Evolutionary conservation across 352 stramenopile species (phyloP).

Genomic region (Globisporangium barbulae): DNA sequence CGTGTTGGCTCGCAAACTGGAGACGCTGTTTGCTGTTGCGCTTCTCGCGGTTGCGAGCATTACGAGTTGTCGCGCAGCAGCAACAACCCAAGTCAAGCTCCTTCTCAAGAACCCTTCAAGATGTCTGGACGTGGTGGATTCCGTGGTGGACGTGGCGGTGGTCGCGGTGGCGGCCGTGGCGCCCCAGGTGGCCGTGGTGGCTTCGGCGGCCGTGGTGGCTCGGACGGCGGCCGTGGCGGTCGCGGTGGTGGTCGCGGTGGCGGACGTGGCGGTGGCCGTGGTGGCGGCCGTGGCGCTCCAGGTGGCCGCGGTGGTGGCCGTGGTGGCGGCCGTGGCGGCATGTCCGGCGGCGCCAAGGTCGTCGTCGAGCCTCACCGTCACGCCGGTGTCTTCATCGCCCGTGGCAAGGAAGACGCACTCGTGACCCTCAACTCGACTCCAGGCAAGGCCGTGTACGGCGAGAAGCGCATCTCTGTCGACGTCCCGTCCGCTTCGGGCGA

Average conservation of each 20-base stretch:
- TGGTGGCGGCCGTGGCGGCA: constrained; percentile 75
- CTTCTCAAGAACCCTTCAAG: constrained; percentile 4
- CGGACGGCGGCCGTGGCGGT: constrained; percentile 46
- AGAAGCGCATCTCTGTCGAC: constrained; percentile 99
- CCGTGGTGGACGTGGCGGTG: constrained; percentile 45
- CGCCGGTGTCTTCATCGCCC: constrained; percentile 98
- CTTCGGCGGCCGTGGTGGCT: constrained; percentile 47
- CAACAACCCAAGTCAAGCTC: constrained; percentile 16
- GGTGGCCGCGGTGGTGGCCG: constrained; percentile 58
- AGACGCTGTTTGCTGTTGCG: not conserved
- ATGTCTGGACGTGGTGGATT: constrained; percentile 25
- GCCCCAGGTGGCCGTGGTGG: constrained; percentile 39
- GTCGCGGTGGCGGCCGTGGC: constrained; percentile 41
- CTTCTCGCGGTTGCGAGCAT: not conserved
- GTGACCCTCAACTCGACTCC: constrained; percentile 99
- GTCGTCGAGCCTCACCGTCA: constrained; percentile 98
- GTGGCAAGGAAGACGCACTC: constrained; percentile 98
- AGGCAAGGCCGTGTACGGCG: constrained; percentile 98
- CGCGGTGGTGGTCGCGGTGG: constrained; percentile 44
- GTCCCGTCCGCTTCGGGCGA: constrained; percentile 87
- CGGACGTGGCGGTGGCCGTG: constrained; percentile 36
- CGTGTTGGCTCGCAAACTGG: not conserved
- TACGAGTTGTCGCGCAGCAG: constrained; percentile 8
- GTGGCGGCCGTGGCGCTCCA: constrained; percentile 35
- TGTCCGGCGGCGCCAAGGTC: constrained; percentile 96